Conservation (phyloP, 306 rosid genomes). For the Gastrolobium bilobum region DNA sequence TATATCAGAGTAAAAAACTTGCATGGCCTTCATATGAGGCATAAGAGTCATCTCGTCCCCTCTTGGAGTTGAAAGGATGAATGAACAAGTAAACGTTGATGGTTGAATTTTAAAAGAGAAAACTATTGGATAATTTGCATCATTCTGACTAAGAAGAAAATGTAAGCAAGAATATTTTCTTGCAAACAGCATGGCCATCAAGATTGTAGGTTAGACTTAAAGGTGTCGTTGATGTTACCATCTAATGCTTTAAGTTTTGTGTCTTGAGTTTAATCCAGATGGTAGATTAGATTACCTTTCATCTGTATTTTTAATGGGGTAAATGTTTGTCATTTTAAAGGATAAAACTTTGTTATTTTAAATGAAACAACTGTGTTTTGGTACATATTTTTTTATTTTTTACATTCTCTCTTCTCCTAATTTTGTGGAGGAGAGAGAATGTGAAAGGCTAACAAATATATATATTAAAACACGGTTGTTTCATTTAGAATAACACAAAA, state of each 20-base stretch:
- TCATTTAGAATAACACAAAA: no score
- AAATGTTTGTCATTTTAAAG: no score
- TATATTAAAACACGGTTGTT: no score
- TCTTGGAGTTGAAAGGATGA: constrained; percentile 10
- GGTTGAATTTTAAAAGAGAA: constrained; percentile 8
- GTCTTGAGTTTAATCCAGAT: constrained; percentile 27
- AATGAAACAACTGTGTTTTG: no score
- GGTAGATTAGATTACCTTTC: not conserved
- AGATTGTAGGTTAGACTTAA: constrained; percentile 18
- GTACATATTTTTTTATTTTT: no score
- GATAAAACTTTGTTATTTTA: no score
- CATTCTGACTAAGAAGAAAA: constrained; percentile 14
- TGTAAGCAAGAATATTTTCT: constrained; percentile 22
- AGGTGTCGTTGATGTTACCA: constrained; percentile 1
- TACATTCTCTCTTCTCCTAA: no score
- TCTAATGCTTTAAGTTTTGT: constrained; percentile 33
- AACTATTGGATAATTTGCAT: constrained; percentile 1
- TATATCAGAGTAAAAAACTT: constrained; percentile 30
- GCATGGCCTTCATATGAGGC: constrained; percentile 29
- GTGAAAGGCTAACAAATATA: no score
- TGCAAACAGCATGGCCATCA: constrained; percentile 2
- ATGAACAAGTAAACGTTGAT: not conserved
- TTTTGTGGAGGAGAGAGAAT: no score
- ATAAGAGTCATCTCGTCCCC: not conserved
- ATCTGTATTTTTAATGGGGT: not conserved